Percentiles rank a stretch among this genome's conserved stretches.
Evolutionary conservation across 2,329 filamentous ascomycete genomes (phyloP).

Genomic region (Alternaria alternata): DNA sequence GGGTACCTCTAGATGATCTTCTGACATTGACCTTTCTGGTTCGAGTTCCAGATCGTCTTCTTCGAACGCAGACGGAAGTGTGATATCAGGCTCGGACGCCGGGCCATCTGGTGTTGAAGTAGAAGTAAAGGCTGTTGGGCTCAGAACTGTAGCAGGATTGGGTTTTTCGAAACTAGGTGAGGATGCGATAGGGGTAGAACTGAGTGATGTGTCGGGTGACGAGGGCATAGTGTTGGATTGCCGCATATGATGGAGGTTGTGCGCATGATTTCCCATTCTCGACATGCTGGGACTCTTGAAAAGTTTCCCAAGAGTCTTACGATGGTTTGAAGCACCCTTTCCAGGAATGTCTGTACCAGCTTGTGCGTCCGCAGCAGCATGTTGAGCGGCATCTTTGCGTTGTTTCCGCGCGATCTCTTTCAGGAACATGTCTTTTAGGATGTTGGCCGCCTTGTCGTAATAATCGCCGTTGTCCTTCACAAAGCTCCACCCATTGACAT

Average conservation of each 20-base stretch:
- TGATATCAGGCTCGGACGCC: conserved; percentile 45
- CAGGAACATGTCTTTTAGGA: conserved; percentile 87
- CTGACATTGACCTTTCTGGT: conserved; percentile 38
- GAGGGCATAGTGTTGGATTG: conserved; percentile 48
- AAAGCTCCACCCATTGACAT: conserved; percentile 99
- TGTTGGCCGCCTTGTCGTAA: conserved; percentile 88
- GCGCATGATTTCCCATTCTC: conserved; percentile 59
- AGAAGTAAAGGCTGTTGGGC: conserved; percentile 21
- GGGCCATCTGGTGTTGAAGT: conserved; percentile 26
- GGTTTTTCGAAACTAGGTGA: conserved; percentile 55
- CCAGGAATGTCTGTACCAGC: conserved; percentile 33
- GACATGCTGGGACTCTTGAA: conserved; percentile 72
- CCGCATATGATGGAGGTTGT: conserved; percentile 47
- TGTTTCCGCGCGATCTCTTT: conserved; percentile 73
- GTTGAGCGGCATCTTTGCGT: conserved; percentile 53
- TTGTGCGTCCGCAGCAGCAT: conserved; percentile 47
- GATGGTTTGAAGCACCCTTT: conserved; percentile 51
- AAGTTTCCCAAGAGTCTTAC: conserved; percentile 63
- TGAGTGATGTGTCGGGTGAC: conserved; percentile 57
- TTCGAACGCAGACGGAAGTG: conserved; percentile 38
- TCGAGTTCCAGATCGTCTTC: conserved; percentile 31
- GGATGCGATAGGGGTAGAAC: conserved; percentile 53
- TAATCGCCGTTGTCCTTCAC: conserved; percentile 99
- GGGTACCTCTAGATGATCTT: conserved; percentile 51
- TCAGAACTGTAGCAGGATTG: conserved; percentile 29